Conservation (phyloP, 2,329 filamentous ascomycete genomes). For the Verticillium klebahnii region DNA sequence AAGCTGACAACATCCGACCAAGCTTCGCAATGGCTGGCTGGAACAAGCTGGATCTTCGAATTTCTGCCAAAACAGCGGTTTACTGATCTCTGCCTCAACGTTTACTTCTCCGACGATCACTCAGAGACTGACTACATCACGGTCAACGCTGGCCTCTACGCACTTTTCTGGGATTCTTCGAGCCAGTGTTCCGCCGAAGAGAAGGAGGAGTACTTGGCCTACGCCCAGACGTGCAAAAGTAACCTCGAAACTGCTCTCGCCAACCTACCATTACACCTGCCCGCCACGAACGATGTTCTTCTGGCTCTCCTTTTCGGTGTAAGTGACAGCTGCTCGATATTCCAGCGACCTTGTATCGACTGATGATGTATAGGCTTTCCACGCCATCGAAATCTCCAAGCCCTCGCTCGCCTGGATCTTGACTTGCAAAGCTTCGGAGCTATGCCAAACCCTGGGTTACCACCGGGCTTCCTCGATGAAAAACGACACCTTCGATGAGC, state of each 20-base stretch:
- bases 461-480: constrained; percentile 21
- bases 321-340: neutral
- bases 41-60: constrained; percentile 21
- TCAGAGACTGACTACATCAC: constrained; percentile 26
- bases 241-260: constrained; percentile 26
- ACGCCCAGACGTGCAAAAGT: constrained; percentile 17
- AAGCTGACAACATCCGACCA: neutral
- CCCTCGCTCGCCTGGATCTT: constrained; percentile 25
- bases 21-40: constrained; percentile 7
- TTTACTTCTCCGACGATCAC: constrained; percentile 26
- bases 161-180: constrained; percentile 20
- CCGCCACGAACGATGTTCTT: constrained; percentile 21
- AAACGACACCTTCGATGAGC: constrained; percentile 18
- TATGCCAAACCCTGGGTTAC: constrained; percentile 25
- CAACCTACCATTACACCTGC: constrained; percentile 25
- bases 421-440: constrained; percentile 24
- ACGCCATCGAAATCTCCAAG: constrained; percentile 26
- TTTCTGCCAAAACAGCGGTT: constrained; percentile 23
- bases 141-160: constrained; percentile 25
- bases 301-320: constrained; percentile 16
- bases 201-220: constrained; percentile 17
- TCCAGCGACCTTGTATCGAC: neutral
- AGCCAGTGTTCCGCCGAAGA: constrained; percentile 7
- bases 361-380: constrained; percentile 18
- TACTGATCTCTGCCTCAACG: constrained; percentile 24